These are phyloP conservation scores for Sarcodon sp. DNA, from an alignment of 768 basidiomycete genomes.

Conservation along the genomic window DNA sequence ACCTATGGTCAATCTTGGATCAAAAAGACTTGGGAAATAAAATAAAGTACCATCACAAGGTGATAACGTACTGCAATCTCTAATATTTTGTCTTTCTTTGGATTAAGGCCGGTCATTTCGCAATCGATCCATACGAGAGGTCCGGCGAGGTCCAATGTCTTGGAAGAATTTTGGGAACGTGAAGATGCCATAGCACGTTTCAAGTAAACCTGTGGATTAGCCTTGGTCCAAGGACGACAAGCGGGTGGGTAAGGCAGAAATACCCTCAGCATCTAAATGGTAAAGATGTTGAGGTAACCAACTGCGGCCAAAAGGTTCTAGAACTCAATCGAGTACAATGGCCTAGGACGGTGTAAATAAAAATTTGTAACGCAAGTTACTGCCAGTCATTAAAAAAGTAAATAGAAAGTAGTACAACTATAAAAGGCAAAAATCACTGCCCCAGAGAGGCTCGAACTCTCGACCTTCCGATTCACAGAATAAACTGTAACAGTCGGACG, in stretches of 20 bases:
- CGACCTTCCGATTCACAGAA: not conserved
- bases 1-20: conserved; percentile 30
- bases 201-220: too few relatives aligned
- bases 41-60: not conserved
- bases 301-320: too few relatives aligned
- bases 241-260: too few relatives aligned
- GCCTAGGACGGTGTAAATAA: too few relatives aligned
- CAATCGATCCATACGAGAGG: conserved; percentile 81
- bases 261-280: too few relatives aligned
- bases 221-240: too few relatives aligned
- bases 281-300: too few relatives aligned
- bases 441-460: not conserved
- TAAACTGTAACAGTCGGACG: not conserved
- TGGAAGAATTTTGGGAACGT: not conserved
- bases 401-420: too few relatives aligned
- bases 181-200: too few relatives aligned
- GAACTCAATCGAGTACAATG: too few relatives aligned
- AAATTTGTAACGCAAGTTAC: too few relatives aligned
- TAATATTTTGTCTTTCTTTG: conserved; percentile 52
- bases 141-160: conserved; percentile 36
- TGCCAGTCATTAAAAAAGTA: too few relatives aligned
- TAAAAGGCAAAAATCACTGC: not conserved
- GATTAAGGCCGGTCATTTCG: conserved; percentile 76
- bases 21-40: not conserved
- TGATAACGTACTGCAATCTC: conserved; percentile 56